Evolutionary conservation across 441 rosid species (phyloP), one percentile per base, ranked within the genome.

Genomic region (Macaranga tanarius): DNA sequence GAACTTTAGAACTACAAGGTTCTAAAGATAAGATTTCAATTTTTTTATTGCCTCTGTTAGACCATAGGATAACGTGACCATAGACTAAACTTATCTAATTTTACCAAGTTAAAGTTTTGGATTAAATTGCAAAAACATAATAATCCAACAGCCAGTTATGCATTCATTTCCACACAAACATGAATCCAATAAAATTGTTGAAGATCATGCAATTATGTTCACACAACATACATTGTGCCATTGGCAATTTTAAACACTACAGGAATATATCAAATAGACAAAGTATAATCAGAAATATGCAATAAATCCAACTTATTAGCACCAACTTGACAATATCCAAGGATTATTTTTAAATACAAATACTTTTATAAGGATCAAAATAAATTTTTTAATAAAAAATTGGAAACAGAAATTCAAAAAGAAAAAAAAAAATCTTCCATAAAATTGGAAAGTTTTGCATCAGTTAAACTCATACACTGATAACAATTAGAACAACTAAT

Each of bases 381-480:
- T 13, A 23, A 11, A 34, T 31, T 20, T 62, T 55, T 26, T 55
- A 3, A 1, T 22, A 8, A 20, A 2, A 22, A 9, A 40, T 2
- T 40, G 44, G 16, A 11, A 10, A 22, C 0, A 40, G 11, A 62
- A 63, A 10, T 11, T 15, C 11, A 56, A 40, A 55, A 52, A 11
- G 10, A 51, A 10, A 2, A n/a, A n/a, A 42, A 64, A 73, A 45
- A 19, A 19, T 55, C 3, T 25, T 38, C 40, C 10, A 23, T 13
- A 40, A 34, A 16, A 50, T 20, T 5, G 7, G 6, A 40, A 40
- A 54, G 51, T 5, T 45, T 42, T 20, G 65, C 13, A 67, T 17
- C 34, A 50, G 12, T 22, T 10, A 50, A 63, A 75, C 56, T 69
- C 34, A 45, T 51, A 9, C 38, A 62, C 10, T 19, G 44, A 72